phyloP scores from a whole-genome alignment of 352 stramenopile genomes.

The Globisporangium middletonii region DNA sequence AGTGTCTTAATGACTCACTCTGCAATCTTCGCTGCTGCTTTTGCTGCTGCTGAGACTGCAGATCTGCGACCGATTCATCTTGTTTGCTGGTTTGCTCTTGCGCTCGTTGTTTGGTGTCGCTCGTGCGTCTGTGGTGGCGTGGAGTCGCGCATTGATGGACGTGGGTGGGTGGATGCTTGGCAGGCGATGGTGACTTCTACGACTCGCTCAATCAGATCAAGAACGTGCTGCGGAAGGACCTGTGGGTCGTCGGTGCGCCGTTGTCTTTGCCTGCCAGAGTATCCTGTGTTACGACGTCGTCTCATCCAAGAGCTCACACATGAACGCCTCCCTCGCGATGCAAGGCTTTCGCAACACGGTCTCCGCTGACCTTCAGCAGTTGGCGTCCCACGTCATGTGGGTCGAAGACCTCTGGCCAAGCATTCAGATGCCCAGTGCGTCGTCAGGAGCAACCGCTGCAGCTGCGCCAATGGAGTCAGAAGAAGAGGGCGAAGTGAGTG shows the following conservation, averaged over 20 bases:
- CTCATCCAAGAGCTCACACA: background rate
- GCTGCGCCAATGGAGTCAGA: slow-evolving; percentile 1
- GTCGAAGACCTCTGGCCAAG: slow-evolving; percentile 58
- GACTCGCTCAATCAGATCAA: slow-evolving; percentile 76
- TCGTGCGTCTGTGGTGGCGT: background rate
- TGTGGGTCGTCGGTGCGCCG: slow-evolving; percentile 76
- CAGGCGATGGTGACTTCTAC: slow-evolving; percentile 85
- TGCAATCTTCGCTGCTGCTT: background rate
- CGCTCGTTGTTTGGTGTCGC: background rate
- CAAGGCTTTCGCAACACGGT: slow-evolving; percentile 65
- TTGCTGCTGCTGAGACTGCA: slow-evolving; percentile 16
- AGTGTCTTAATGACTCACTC: slow-evolving; percentile 1
- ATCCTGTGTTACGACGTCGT: background rate
- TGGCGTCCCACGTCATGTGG: slow-evolving; percentile 73
- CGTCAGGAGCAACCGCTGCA: slow-evolving; percentile 10
- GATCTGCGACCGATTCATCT: slow-evolving; percentile 78
- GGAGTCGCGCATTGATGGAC: slow-evolving; percentile 5
- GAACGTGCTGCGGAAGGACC: slow-evolving; percentile 78
- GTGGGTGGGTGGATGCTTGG: background rate
- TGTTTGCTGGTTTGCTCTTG: slow-evolving; percentile 54
- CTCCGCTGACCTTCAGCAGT: slow-evolving; percentile 71
- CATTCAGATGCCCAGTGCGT: slow-evolving; percentile 20
- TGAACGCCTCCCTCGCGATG: background rate
- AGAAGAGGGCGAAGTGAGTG: slow-evolving; percentile 2
- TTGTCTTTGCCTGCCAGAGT: background rate